These are phyloP conservation scores for Salvia sclarea DNA, from an alignment of 305 asterid genomes.

Conservation along the genomic window DNA sequence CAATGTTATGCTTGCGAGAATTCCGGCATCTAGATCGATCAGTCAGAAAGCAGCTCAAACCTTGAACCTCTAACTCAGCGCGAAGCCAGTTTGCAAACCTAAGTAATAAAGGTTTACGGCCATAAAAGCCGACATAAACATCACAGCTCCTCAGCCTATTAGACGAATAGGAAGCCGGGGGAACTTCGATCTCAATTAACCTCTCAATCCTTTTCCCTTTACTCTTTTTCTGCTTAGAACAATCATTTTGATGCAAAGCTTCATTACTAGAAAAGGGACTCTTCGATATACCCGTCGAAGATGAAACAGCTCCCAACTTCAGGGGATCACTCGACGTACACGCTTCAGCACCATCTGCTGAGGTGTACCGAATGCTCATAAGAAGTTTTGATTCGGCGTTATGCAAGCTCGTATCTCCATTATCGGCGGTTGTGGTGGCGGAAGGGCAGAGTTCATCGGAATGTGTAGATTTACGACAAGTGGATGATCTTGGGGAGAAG, in stretches of 20 bases:
- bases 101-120: constrained; percentile 70
- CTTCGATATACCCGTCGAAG: constrained; percentile 56
- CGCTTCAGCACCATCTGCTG: constrained; percentile 44
- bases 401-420: constrained; percentile 32
- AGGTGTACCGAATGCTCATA: constrained; percentile 35
- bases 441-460: constrained; percentile 46
- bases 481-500: constrained; percentile 81
- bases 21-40: constrained; percentile 74
- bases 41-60: constrained; percentile 82
- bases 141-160: constrained; percentile 85
- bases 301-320: constrained; percentile 49
- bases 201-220: constrained; percentile 52
- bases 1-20: constrained; percentile 64
- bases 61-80: constrained; percentile 90
- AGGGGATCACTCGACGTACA: constrained; percentile 43
- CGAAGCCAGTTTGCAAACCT: constrained; percentile 90
- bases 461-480: constrained; percentile 45
- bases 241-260: constrained; percentile 40
- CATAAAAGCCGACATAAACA: constrained; percentile 90
- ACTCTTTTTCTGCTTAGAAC: constrained; percentile 43
- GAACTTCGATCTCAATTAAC: constrained; percentile 50
- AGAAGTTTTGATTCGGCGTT: constrained; percentile 41
- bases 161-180: constrained; percentile 63
- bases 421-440: constrained; percentile 38
- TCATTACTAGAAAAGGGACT: constrained; percentile 51